phyloP scores from a whole-genome alignment of 208 protist species.

The Leptomonas pyrrhocoris region DNA sequence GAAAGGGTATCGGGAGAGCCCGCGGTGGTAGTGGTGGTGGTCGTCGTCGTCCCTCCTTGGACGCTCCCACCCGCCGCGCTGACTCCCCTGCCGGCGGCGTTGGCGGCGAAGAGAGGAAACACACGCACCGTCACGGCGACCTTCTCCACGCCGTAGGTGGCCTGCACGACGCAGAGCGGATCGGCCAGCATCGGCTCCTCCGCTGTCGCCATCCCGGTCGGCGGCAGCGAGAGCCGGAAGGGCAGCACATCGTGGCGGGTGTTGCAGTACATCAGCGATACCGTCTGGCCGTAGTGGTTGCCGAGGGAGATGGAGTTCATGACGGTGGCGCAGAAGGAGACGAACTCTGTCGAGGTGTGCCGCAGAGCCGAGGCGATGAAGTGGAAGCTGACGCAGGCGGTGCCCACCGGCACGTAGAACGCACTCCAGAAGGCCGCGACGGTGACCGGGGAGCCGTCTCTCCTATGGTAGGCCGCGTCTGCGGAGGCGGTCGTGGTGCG shows the following conservation, averaged over 20 bases:
- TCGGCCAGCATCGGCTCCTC: slow-evolving; percentile 79
- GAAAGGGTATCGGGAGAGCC: slow-evolving; percentile 10
- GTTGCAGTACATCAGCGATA: slow-evolving; percentile 82
- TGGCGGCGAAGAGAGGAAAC: slow-evolving; percentile 34
- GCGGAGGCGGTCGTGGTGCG: slow-evolving; percentile 6
- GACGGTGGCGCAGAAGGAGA: slow-evolving; percentile 68
- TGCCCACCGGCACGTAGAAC: slow-evolving; percentile 65
- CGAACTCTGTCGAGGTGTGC: slow-evolving; percentile 69
- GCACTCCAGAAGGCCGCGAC: slow-evolving; percentile 54
- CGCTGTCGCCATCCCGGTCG: slow-evolving; percentile 44
- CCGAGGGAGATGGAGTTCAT: slow-evolving; percentile 79
- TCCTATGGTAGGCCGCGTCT: not conserved
- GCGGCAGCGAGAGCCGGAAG: slow-evolving; percentile 61
- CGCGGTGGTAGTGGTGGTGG: not conserved
- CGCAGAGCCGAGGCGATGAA: slow-evolving; percentile 71
- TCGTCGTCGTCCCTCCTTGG: not conserved
- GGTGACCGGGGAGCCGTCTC: slow-evolving; percentile 1
- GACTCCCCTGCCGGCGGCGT: not conserved
- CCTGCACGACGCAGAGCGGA: slow-evolving; percentile 60
- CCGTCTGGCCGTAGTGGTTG: slow-evolving; percentile 82
- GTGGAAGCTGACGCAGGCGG: slow-evolving; percentile 69
- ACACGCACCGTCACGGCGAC: slow-evolving; percentile 40
- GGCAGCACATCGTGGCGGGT: slow-evolving; percentile 70
- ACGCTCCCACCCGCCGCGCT: not conserved
- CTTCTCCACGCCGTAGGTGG: slow-evolving; percentile 37